phyloP scores from a whole-genome alignment of 495 filamentous ascomycete genomes.

The Hyaloscypha bicolor region DNA sequence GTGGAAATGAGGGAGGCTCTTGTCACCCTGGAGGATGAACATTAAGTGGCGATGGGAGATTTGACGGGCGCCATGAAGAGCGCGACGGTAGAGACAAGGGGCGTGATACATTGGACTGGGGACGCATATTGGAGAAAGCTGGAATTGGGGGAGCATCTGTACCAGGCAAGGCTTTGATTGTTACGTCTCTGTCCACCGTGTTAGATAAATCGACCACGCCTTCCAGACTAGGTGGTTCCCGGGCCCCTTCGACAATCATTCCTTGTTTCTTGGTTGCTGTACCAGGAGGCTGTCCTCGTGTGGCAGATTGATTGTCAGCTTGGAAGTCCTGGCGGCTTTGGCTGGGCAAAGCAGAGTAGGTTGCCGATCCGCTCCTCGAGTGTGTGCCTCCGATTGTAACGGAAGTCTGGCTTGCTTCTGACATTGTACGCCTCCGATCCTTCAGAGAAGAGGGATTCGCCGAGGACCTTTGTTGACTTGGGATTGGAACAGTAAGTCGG shows the following conservation, averaged over 20 bases:
- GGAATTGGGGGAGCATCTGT: constrained; percentile 17
- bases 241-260: constrained; percentile 19
- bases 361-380: constrained; percentile 11
- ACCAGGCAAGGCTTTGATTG: constrained; percentile 29
- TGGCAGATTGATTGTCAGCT: not conserved
- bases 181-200: constrained; percentile 28
- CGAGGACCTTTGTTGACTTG: not conserved
- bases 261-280: not conserved
- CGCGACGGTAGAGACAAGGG: not conserved
- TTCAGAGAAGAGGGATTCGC: not conserved
- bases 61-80: not conserved
- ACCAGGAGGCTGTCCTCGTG: not conserved
- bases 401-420: not conserved
- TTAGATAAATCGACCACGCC: constrained; percentile 24
- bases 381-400: not conserved
- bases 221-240: constrained; percentile 20
- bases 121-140: constrained; percentile 1
- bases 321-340: not conserved
- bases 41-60: constrained; percentile 12
- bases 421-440: constrained; percentile 10
- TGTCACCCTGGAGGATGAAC: constrained; percentile 3
- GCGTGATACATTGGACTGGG: constrained; percentile 6
- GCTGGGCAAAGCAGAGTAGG: constrained; percentile 12
- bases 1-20: constrained; percentile 14
- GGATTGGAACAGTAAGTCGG: not conserved